Evolutionary conservation across 1,139 yeast species (phyloP), one percentile per base, ranked within the genome.

Genomic region (Zhuliangozyma parablackwelliae): DNA sequence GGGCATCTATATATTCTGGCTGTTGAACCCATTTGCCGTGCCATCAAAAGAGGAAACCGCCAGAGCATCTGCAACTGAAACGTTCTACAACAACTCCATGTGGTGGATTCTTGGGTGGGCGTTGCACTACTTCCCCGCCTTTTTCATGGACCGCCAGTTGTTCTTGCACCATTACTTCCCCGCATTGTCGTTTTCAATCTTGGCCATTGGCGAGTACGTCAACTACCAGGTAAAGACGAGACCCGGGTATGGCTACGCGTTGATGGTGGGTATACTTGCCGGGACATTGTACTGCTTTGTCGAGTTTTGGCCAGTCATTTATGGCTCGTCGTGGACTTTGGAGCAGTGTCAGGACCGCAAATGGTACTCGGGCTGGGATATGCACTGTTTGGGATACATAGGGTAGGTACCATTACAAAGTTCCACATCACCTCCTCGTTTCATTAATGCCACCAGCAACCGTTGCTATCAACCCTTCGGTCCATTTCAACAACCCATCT

Each of bases 391-490:
- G 38, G 37, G 49, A 10, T 56, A 53, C 43, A 26, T 28, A 3
- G 37, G 40, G 24, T 23, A 23, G 10, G 5, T 23, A 23, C 7
- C 23, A 21, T 6, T 21, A 21, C n/a, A 23, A 23, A 23, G 24
- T 9, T 23, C 24, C 10, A 7, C 10, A 7, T 23, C 24, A 23
- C 29, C 44, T 41, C 38, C 62, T 56, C 1, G 72, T 54, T 32
- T 59, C 59, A 3, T 78, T 67, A 2, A 76, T 73, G 0, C 85
- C 85, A 25, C 61, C 56, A 6, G 90, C 77, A 21, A 82, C 75
- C 29, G 75, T 72, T 33, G 78, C 53, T 26, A 89, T 88, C 48
- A 92, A 61, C 2, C 71, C 72, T 55, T 88, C 90, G 37, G 92
- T 83, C 63, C 79, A 74, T 20, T 67, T 65, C 43, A 83, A 58